Evolutionary conservation across 495 filamentous ascomycete species (phyloP).

Genomic region (Hyaloscypha finlandica): DNA sequence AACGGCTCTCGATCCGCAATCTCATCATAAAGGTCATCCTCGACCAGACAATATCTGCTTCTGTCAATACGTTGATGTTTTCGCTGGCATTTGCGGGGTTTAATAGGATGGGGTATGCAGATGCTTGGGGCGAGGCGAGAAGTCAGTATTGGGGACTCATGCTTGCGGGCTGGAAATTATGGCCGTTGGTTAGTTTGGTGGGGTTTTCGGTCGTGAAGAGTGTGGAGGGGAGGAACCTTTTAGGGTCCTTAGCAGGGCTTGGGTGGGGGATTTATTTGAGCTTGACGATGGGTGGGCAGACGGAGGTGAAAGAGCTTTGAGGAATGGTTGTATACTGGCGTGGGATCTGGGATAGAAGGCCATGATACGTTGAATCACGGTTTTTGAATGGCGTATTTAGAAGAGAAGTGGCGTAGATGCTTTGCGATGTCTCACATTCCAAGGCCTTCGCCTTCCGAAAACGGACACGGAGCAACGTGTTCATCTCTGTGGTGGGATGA

Average conservation of each 20-base stretch:
- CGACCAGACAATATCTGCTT: constrained; percentile 78
- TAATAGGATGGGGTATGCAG: constrained; percentile 16
- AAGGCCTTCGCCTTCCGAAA: neutral
- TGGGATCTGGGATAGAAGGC: neutral
- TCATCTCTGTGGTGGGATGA: neutral
- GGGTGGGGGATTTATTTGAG: constrained; percentile 89
- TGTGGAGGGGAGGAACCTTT: constrained; percentile 71
- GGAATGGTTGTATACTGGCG: no score
- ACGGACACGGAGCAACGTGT: neutral
- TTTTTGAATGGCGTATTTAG: neutral
- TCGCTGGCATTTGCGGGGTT: constrained; percentile 36
- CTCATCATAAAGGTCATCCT: constrained; percentile 78
- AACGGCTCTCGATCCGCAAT: constrained; percentile 64
- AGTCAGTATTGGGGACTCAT: constrained; percentile 72
- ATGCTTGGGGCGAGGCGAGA: constrained; percentile 34
- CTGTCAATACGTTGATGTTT: constrained; percentile 78
- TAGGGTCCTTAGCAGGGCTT: constrained; percentile 78
- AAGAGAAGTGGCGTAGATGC: neutral
- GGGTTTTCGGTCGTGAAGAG: constrained; percentile 78
- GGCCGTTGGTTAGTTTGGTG: constrained; percentile 78
- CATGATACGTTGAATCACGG: neutral
- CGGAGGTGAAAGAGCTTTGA: neutral
- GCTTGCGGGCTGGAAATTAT: constrained; percentile 74
- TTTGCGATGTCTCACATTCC: neutral
- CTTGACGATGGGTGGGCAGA: constrained; percentile 38